phyloP scores from a whole-genome alignment of 1,139 yeast genomes.

The Pneumocystis carinii region DNA sequence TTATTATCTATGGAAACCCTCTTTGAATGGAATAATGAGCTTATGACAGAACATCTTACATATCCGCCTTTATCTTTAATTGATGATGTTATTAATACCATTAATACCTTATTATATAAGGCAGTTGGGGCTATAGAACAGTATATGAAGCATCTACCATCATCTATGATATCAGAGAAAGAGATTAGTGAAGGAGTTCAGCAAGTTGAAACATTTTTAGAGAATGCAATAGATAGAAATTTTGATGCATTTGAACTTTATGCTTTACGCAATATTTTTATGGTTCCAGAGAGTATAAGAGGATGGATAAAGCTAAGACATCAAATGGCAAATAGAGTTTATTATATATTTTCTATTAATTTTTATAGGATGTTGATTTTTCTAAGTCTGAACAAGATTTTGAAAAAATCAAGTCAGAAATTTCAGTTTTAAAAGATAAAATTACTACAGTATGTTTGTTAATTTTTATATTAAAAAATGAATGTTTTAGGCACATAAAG shows the following conservation, averaged over 20 bases:
- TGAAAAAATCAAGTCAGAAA: constrained; percentile 2
- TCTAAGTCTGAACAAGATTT: constrained; percentile 8
- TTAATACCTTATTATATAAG: constrained; percentile 68
- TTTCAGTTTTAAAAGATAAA: constrained; percentile 3
- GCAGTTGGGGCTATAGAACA: constrained; percentile 70
- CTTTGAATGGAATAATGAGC: constrained; percentile 8
- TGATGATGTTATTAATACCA: constrained; percentile 82
- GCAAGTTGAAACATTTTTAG: constrained; percentile 61
- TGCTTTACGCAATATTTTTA: constrained; percentile 59
- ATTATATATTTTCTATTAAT: not conserved
- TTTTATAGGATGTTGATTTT: constrained; percentile 2
- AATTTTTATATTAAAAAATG: not conserved
- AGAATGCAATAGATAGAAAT: constrained; percentile 63
- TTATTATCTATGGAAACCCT: not conserved
- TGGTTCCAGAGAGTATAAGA: constrained; percentile 54
- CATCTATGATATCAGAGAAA: constrained; percentile 21
- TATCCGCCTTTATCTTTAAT: constrained; percentile 74
- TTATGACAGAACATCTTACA: constrained; percentile 75
- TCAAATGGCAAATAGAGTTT: constrained; percentile 44
- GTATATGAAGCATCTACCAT: constrained; percentile 30
- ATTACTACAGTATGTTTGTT: constrained; percentile 1
- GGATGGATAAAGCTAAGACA: constrained; percentile 60
- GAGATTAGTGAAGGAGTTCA: constrained; percentile 70
- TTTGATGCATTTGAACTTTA: constrained; percentile 81
- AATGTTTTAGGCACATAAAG: not conserved